Evolutionary conservation across 1,284 basidiomycete species (phyloP), one percentile per base, ranked within the genome.

Genomic region (Cutaneotrichosporon sp.): DNA sequence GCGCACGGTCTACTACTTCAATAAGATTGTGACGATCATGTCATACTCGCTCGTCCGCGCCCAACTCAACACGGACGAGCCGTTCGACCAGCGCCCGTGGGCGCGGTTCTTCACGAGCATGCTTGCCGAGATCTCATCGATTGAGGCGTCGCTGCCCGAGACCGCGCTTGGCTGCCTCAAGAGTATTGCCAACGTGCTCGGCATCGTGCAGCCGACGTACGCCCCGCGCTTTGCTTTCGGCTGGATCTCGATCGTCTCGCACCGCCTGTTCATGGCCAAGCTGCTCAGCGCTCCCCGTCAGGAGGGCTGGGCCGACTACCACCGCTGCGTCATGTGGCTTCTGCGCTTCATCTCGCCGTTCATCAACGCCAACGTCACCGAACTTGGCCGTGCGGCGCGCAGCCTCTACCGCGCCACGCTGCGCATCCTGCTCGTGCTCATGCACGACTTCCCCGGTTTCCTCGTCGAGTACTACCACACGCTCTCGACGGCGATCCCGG

Each of bases 401-500:
- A 87, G 89, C 63, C 81, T 98, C 50, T 97, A 96, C 78, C 85
- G 87, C 48, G 96, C 92, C n/a, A 85, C 91, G 18, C 80, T 97
- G 44, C 84, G 93, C 37, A 82, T 98, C 42, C 82, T 97, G 49
- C 82, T 98, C 46, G 90, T 98, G 54, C 84, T 98, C 54, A 83
- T 98, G 52, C 94, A 98, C 76, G 96, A 98, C 78, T 97, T 97
- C 81, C 94, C 96, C 46, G 93, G 97, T 62, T 98, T 97, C 80
- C 81, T 99, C 58, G 88, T 87, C 73, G 90, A 94, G 77, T 92
- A 96, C 73, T 94, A 97, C 76, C 93, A 96, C 78, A 87, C 88
- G 43, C 83, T 99, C 42, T 91, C 90, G 70, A 93, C 97, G 62
- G 85, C 83, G 57, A 88, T 98, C 60, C 96, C 96, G 42, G 79